Base-by-base conservation (phyloP, 768 basidiomycete species). In the Macrocybe gigantea region DNA sequence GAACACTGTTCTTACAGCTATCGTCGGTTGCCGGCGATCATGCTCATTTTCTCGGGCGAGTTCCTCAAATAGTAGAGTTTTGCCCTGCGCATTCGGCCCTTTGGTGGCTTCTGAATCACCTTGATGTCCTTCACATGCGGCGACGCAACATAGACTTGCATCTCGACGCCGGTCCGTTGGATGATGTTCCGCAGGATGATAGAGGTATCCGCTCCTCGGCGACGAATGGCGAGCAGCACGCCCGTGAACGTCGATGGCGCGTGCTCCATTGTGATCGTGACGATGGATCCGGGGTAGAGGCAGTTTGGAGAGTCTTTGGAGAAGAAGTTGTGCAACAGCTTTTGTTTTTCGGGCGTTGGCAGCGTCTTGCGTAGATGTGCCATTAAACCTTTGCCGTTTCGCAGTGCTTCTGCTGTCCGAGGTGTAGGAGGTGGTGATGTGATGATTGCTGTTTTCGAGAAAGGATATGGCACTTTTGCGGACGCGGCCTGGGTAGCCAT, bases 121-220 rank as follows among this genome's bases (percentile, higher is more conserved):
- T 83, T 83, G 66, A 98, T 86, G 47, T 87, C 83, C 73, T 89
- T 91, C 66, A 98, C 59, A 60, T 90, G 79, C 30, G 95, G 94
- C 44, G 87, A 89, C 59, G 80, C 82, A 53, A 84, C 81, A 63
- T 85, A 93, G 69, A 91, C 88, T 60, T 85, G 86, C 85, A 91
- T 85, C 73, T 97, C 95, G 35, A 96, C 86, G 9, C 93, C 94
- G 9, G 87, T 91, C 53, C 92, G 78, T 57, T 91, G 87, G 45
- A 98, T 78, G 54, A 96, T 80, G 67, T 97, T 97, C 53, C 95
- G 79, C 44, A 98, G 68, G 45, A 83, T 73, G 60, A 98, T 88
- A n/a, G 83, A 86, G 29, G 91, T 93, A 67, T 92, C 90, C 30
- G 81, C 75, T 1, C 93, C 94, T 35, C 87, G 79, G 57, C 90